These are phyloP conservation scores for Pichia sp. DNA, from an alignment of 1,139 yeast genomes.

Conservation along the genomic window DNA sequence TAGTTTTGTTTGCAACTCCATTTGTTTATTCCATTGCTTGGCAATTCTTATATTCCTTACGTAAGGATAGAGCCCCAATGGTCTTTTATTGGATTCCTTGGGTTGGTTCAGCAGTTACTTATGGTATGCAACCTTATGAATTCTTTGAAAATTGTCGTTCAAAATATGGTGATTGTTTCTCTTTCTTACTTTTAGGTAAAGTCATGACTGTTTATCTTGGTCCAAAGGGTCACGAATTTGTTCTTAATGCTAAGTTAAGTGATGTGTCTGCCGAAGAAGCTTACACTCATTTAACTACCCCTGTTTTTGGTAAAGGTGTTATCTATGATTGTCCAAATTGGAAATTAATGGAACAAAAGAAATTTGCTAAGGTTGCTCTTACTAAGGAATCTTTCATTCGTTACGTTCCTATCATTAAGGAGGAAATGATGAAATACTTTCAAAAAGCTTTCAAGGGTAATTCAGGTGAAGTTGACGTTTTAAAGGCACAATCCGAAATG, in stretches of 20 bases:
- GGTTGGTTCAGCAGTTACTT: constrained; percentile 84
- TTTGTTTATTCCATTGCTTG: constrained; percentile 56
- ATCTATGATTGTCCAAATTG: constrained; percentile 93
- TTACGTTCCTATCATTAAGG: constrained; percentile 83
- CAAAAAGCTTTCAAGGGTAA: constrained; percentile 28
- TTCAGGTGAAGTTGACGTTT: constrained; percentile 59
- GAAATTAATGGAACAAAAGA: constrained; percentile 96
- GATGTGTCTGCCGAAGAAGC: constrained; percentile 97
- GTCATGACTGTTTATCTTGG: constrained; percentile 95
- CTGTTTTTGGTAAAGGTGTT: constrained; percentile 96
- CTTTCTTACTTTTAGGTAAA: constrained; percentile 82
- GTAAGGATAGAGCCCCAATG: constrained; percentile 79
- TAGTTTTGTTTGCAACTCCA: constrained; percentile 39
- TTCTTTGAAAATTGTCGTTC: constrained; percentile 73
- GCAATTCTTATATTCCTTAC: constrained; percentile 65
- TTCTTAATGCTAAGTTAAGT: constrained; percentile 79
- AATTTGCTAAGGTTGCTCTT: constrained; percentile 85
- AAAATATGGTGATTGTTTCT: constrained; percentile 87
- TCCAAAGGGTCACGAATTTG: constrained; percentile 96
- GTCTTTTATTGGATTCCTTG: constrained; percentile 94
- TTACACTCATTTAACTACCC: constrained; percentile 89
- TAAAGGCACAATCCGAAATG: constrained; percentile 87
- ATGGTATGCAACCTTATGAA: constrained; percentile 89
- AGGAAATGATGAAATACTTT: constrained; percentile 68
- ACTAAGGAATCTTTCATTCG: constrained; percentile 76